Percentiles rank a stretch among this genome's conserved stretches.
Conservation (phyloP, 441 rosid genomes). For the Codiaeum variegatum region DNA sequence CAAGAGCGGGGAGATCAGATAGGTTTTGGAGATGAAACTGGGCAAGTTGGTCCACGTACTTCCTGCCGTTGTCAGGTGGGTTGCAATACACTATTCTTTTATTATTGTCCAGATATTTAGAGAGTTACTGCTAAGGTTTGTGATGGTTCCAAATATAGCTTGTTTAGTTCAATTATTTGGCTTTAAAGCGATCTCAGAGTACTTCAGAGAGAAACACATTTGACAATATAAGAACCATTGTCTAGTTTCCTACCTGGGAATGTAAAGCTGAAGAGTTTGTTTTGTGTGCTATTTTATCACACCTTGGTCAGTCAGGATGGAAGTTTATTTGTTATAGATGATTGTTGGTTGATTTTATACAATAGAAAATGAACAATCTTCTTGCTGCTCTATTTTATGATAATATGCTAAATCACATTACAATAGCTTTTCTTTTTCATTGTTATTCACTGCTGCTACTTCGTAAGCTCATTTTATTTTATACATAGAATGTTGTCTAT, state of each 20-base stretch:
- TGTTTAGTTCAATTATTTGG: neutral
- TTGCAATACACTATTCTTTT: neutral
- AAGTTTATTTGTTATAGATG: neutral
- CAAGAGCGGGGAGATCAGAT: constrained; percentile 73
- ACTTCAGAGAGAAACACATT: neutral
- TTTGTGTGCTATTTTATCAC: neutral
- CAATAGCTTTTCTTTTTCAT: neutral
- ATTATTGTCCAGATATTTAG: neutral
- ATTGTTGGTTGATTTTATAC: neutral
- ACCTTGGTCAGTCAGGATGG: neutral
- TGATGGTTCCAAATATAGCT: neutral
- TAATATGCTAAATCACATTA: neutral
- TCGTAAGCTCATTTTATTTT: neutral
- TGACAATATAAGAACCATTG: neutral
- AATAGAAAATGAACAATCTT: neutral
- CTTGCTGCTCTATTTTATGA: neutral
- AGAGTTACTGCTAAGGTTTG: neutral
- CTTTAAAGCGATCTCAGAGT: neutral
- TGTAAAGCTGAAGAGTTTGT: neutral
- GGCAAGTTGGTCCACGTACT: constrained; percentile 88
- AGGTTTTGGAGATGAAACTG: constrained; percentile 56
- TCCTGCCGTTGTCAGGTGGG: constrained; percentile 95
- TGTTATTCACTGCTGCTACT: neutral
- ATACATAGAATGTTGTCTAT: neutral
- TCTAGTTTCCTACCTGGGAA: neutral